These are phyloP conservation scores for Nothophytophthora sp. DNA, from an alignment of 352 stramenopile species.

Conservation along the genomic window DNA sequence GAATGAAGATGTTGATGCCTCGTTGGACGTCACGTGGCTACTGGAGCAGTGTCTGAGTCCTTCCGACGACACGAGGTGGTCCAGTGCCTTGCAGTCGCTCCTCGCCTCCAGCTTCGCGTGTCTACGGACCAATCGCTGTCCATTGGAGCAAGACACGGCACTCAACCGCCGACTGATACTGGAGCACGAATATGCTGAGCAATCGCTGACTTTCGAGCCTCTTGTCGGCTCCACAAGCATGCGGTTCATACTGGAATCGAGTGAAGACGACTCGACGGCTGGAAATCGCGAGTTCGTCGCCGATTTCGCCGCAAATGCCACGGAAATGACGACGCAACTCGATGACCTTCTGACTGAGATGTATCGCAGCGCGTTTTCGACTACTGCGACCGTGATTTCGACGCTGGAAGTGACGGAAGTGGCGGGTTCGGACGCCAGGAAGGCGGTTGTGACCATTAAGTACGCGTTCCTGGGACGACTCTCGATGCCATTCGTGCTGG, in stretches of 20 bases:
- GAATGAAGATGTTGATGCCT: background rate
- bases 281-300: slow-evolving; percentile 13
- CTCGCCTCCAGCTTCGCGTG: slow-evolving; percentile 14
- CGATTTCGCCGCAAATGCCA: slow-evolving; percentile 5
- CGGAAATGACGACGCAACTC: slow-evolving; percentile 2
- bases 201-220: slow-evolving; percentile 11
- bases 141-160: slow-evolving; percentile 1
- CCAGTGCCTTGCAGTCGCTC: slow-evolving; percentile 3
- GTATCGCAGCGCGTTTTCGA: slow-evolving; percentile 13
- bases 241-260: slow-evolving; percentile 10
- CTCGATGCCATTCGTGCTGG: slow-evolving; percentile 3
- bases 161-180: slow-evolving; percentile 4
- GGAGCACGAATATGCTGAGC: slow-evolving; percentile 7
- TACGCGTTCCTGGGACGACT: slow-evolving; percentile 12
- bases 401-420: slow-evolving; percentile 2
- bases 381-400: slow-evolving; percentile 11
- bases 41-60: slow-evolving; percentile 18
- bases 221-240: slow-evolving; percentile 4
- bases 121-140: slow-evolving; percentile 12
- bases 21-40: slow-evolving; percentile 15
- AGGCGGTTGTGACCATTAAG: slow-evolving; percentile 8
- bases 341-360: slow-evolving; percentile 14
- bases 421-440: background rate
- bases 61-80: slow-evolving; percentile 17
- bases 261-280: slow-evolving; percentile 4